phyloP scores from a whole-genome alignment of 169 alveolate genomes.

The Perkinsus chesapeaki region DNA sequence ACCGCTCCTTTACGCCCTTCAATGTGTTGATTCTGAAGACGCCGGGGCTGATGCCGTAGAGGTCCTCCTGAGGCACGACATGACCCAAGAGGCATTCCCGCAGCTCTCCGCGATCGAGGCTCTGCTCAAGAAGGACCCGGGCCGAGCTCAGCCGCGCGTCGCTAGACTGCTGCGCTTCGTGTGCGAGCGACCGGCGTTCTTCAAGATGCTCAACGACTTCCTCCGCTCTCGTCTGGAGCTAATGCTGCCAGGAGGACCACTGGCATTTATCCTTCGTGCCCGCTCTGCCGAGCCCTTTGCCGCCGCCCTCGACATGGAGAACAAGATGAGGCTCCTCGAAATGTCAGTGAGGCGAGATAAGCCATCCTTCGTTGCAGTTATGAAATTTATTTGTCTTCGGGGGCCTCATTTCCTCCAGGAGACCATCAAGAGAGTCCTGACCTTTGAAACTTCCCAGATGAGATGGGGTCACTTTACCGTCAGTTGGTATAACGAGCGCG shows the following conservation, averaged over 20 bases:
- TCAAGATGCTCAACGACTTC: constrained; percentile 1
- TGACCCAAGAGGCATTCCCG: neutral
- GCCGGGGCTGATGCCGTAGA: neutral
- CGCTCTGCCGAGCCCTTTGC: neutral
- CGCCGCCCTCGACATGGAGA: neutral
- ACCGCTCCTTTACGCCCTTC: neutral
- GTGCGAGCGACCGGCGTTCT: neutral
- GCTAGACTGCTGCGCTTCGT: neutral
- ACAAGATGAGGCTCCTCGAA: neutral
- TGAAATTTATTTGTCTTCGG: neutral
- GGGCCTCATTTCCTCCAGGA: neutral
- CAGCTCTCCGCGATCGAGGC: neutral
- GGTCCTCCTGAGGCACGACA: neutral
- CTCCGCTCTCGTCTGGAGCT: neutral
- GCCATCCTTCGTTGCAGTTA: neutral
- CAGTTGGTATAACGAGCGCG: neutral
- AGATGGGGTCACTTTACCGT: neutral
- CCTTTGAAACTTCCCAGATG: neutral
- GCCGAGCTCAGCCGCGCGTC: neutral
- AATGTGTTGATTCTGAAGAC: neutral
- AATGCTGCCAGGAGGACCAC: neutral
- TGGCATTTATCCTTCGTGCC: neutral
- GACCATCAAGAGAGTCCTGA: neutral
- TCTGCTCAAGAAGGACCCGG: neutral
- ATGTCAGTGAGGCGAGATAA: neutral